Evolutionary conservation across 208 protist species (phyloP), one percentile per base, ranked within the genome.

Genomic region (Leishmania amazonensis): DNA sequence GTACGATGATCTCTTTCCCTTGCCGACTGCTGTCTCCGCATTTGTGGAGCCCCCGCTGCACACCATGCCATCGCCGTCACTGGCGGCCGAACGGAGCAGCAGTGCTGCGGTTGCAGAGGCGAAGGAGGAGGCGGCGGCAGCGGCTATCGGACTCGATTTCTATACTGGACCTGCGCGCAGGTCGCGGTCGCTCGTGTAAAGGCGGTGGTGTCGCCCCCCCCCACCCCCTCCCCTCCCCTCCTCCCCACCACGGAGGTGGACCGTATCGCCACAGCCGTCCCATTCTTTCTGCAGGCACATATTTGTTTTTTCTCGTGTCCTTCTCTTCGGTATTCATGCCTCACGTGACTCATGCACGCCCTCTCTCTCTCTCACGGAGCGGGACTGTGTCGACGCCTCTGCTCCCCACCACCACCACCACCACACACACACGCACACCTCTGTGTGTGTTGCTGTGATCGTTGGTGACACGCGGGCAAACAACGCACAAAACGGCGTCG

Each of bases 1-100:
- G 53, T 85, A 85, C 78, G 83, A 85, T 31, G 83, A 78, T 24
- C 83, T 85, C 11, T 85, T 85, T 49, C 83, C 83, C 2, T 79
- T 85, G 35, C 73, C 83, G 8, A 75, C 72, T 2, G 83, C 83
- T 9, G 62, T 64, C 15, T 85, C 83, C 3, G 73, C 54, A 5
- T 85, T 85, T 53, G 45, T 74, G 70, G 28, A 78, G 68, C 31
- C 70, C 70, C 70, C 70, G 15, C 45, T 19, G 21, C 21, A 47
- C 11, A 38, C 45, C 28, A 28, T 13, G 45, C 28, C 70, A 53
- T 74, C 70, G 45, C 45, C 24, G 70, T 74, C 70, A 31, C 24
- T 15, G 70, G 54, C 24, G 45, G 45, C 40, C 24, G 70, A 54
- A 31, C 6, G 21, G 28, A 51, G 38, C 40, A 51, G 54, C 53